phyloP scores from a whole-genome alignment of 345 rosid species.

The Arabidopsis thaliana region DNA sequence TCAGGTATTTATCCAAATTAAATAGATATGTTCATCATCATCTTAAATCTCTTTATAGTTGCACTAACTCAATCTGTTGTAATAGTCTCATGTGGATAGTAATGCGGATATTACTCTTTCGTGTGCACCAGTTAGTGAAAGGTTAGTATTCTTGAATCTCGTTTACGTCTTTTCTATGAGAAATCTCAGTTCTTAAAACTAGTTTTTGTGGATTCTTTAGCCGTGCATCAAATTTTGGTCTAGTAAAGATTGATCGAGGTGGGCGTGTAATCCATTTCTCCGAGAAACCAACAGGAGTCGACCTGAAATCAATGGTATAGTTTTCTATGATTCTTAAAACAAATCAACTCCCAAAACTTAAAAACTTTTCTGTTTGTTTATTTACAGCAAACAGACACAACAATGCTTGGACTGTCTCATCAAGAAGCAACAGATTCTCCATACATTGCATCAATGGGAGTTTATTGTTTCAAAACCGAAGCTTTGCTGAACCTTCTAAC shows the following conservation, averaged over 20 bases:
- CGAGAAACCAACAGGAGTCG: constrained; percentile 76
- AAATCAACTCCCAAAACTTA: not conserved
- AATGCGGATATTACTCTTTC: constrained; percentile 40
- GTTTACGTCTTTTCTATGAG: constrained; percentile 2
- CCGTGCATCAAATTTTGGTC: constrained; percentile 78
- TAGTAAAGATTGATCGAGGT: constrained; percentile 73
- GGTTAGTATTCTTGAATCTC: constrained; percentile 35
- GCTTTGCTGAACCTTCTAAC: constrained; percentile 70
- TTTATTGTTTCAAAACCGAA: constrained; percentile 78
- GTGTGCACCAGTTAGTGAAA: constrained; percentile 39
- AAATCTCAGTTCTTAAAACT: not conserved
- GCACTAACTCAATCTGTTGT: not conserved
- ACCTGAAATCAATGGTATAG: constrained; percentile 74
- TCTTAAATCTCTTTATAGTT: not conserved
- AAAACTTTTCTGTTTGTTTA: not conserved
- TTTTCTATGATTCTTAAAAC: not conserved
- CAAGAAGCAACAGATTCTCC: constrained; percentile 63
- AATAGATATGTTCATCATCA: constrained; percentile 11
- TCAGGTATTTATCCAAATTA: constrained; percentile 54
- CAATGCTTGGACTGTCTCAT: constrained; percentile 61
- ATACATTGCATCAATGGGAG: constrained; percentile 90
- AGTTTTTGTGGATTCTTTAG: constrained; percentile 45
- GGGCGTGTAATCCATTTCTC: constrained; percentile 66
- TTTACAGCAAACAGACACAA: constrained; percentile 71
- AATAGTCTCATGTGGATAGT: constrained; percentile 44